Conservation (phyloP, 2,329 filamentous ascomycete species). For the Plectosphaerella sp. region DNA sequence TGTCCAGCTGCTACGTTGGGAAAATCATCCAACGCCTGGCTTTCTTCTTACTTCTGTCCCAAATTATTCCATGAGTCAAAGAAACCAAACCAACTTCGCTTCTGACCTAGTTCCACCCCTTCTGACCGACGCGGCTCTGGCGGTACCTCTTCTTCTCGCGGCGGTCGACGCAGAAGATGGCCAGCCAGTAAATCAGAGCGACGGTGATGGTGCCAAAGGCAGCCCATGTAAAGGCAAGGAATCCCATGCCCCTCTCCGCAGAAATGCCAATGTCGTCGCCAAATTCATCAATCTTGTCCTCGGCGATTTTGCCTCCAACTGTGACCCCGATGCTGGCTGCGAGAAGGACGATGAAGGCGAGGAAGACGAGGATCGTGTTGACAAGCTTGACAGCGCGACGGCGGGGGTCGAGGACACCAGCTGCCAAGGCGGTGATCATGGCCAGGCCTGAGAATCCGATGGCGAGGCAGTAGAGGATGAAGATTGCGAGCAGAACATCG, state of each 20-base stretch:
- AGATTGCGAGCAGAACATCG: constrained; percentile 39
- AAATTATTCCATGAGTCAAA: too few relatives aligned
- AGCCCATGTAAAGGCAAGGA: constrained; percentile 42
- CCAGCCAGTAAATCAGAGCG: constrained; percentile 35
- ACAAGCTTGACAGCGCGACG: constrained; percentile 18
- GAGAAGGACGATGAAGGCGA: constrained; percentile 31
- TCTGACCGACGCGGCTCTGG: not conserved
- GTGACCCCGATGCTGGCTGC: constrained; percentile 39
- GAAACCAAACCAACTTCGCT: too few relatives aligned
- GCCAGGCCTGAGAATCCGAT: constrained; percentile 36
- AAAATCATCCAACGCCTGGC: too few relatives aligned
- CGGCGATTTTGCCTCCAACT: constrained; percentile 33
- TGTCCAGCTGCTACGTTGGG: too few relatives aligned
- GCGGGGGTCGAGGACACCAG: constrained; percentile 25
- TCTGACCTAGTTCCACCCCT: not conserved
- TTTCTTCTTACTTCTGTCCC: too few relatives aligned
- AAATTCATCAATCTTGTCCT: constrained; percentile 33
- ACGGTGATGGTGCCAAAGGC: constrained; percentile 39
- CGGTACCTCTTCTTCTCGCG: constrained; percentile 20
- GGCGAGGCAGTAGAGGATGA: constrained; percentile 43
- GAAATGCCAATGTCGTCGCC: constrained; percentile 40
- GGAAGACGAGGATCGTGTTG: constrained; percentile 31
- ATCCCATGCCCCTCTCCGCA: constrained; percentile 36
- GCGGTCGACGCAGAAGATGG: constrained; percentile 23
- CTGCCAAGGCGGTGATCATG: constrained; percentile 32